Percentiles rank a stretch among this genome's conserved stretches.
phyloP scores from a whole-genome alignment of 75 land plant species.

The Larix kaempferi region DNA sequence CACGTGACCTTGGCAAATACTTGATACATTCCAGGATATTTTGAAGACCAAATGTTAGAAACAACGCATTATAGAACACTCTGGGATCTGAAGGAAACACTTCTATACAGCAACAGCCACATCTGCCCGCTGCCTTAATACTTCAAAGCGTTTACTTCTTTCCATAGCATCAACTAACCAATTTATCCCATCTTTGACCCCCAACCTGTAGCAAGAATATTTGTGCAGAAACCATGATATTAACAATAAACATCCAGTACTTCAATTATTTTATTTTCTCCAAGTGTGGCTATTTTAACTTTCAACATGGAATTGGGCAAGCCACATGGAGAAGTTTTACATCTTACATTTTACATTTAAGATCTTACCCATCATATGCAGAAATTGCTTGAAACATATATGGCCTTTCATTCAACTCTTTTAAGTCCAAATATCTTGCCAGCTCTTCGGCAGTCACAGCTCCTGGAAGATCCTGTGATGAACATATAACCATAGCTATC shows the following conservation, averaged over 20 bases:
- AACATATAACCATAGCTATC: background rate
- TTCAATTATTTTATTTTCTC: background rate
- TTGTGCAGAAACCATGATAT: background rate
- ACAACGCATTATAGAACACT: background rate
- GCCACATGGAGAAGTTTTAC: background rate
- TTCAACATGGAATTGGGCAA: background rate
- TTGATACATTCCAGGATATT: background rate
- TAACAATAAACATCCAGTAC: constrained; percentile 1
- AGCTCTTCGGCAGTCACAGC: constrained; percentile 84
- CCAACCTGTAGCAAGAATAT: constrained; percentile 44
- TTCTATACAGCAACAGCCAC: constrained; percentile 22
- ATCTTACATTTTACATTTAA: background rate
- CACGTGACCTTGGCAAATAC: background rate
- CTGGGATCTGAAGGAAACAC: background rate
- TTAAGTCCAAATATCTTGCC: constrained; percentile 70
- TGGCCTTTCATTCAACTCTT: constrained; percentile 72
- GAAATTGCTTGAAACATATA: constrained; percentile 78
- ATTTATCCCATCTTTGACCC: constrained; percentile 68
- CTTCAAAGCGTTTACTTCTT: constrained; percentile 83
- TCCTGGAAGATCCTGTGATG: constrained; percentile 68
- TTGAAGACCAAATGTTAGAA: background rate
- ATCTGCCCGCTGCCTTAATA: constrained; percentile 59
- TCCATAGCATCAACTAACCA: constrained; percentile 94
- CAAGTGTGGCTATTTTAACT: background rate
- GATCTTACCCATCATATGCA: constrained; percentile 81